phyloP scores from a whole-genome alignment of 1,284 basidiomycete species.

The Inonotus obliquus region DNA sequence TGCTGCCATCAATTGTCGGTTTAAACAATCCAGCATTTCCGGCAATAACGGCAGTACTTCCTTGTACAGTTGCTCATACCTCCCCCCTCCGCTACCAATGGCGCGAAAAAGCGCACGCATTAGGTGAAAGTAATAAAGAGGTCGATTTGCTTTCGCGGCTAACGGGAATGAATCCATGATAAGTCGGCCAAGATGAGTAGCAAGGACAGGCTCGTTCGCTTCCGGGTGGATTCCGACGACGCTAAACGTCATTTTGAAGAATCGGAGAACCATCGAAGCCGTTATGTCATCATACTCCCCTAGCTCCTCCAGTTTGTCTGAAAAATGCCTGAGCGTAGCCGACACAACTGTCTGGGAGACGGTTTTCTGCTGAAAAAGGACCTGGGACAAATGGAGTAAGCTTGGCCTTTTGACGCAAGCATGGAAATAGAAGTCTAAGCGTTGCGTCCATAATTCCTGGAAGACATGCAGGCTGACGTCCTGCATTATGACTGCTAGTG shows the following conservation, averaged over 20 bases:
- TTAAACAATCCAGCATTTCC: constrained; percentile 95
- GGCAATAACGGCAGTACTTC: constrained; percentile 95
- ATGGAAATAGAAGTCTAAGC: constrained; percentile 86
- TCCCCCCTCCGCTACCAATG: constrained; percentile 91
- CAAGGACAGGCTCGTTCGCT: constrained; percentile 88
- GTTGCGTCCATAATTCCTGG: constrained; percentile 91
- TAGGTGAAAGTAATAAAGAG: constrained; percentile 93
- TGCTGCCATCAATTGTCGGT: constrained; percentile 83
- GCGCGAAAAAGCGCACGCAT: constrained; percentile 93
- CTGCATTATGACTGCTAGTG: constrained; percentile 73
- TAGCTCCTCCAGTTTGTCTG: constrained; percentile 78
- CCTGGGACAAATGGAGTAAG: constrained; percentile 84
- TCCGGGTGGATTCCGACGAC: constrained; percentile 80
- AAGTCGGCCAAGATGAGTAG: constrained; percentile 88
- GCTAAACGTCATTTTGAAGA: constrained; percentile 97
- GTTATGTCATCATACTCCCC: constrained; percentile 84
- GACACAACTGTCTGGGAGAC: constrained; percentile 91
- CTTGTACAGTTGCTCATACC: constrained; percentile 94
- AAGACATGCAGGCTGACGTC: constrained; percentile 89
- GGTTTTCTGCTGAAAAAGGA: constrained; percentile 79
- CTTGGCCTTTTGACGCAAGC: constrained; percentile 72
- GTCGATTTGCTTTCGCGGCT: constrained; percentile 88
- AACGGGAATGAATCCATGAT: constrained; percentile 97
- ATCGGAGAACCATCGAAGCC: constrained; percentile 77
- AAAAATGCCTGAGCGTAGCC: constrained; percentile 86